Evolutionary conservation across 2,329 filamentous ascomycete species (phyloP), one percentile per base, ranked within the genome.

Genomic region (Cytospora chrysosperma): DNA sequence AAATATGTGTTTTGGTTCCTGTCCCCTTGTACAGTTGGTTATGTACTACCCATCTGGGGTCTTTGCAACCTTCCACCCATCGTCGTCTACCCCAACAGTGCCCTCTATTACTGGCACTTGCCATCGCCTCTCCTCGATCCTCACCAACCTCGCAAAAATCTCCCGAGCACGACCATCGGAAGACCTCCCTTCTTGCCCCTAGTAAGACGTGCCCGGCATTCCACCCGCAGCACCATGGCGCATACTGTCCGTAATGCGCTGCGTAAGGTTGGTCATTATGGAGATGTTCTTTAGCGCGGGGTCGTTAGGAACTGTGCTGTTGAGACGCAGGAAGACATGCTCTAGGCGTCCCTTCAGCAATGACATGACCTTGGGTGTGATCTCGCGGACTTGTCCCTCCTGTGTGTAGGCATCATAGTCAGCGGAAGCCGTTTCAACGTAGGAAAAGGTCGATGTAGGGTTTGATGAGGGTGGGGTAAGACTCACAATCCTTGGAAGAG

Each of bases 291-390:
- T 81, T 53, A 85, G 73, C 19, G 79, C 75, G 26, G 77, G 74
- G 68, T 85, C 81, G 32, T 77, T 75, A 12, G 79, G 79, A n/a
- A 79, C 73, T 40, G 78, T 73, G 65, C 77, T 78, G 72, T 76
- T 80, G 66, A 86, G 78, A 60, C 78, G 79, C 68, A 82, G 76
- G 68, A 82, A 81, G 15, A 85, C 76, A 61, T 80, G 77, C 71
- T 86, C 83, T 49, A 85, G 76, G 47, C 82, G 79, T 58, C 78
- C 75, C 67, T 82, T 77, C 68, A 85, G 78, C 47, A 83, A 80
- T 52, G 75, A 74, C 78, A 86, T 85, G 68, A 86, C 84, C 69
- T 81, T 83, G 28, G 84, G 83, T 37, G 84, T 80, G 43, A 86
- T 82, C 27, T 82, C 81, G 62, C 80, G 79, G 61, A 84, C 78